Evolutionary conservation across 1,284 basidiomycete genomes (phyloP), one percentile per base, ranked within the genome.

Genomic region (Schizophyllum commune): DNA sequence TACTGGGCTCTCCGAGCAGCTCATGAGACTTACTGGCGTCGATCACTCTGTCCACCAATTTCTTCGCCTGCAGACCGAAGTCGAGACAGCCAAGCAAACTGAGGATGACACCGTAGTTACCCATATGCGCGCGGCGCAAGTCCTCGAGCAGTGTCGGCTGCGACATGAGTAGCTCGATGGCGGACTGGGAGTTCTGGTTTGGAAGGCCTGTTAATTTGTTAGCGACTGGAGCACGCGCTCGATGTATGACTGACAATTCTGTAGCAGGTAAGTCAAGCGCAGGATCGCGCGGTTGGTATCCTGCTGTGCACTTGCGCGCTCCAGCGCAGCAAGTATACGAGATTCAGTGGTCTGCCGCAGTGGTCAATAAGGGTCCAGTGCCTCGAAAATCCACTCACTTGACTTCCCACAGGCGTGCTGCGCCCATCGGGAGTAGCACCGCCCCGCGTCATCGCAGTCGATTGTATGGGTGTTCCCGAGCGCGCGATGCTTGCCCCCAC

Each of bases 71-170:
- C 22, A 87, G 74, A 0, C 95, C 96, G 61, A 90, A 81, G 67
- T 97, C 95, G 52, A 98, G 75, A 65, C 89, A 94, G 9, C 95
- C 94, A 1, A 98, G 79, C 27, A 98, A 80, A 69, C 92, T 94
- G 27, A 97, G 82, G 27, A 98, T 88, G 55, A 96, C 79, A 58
- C 94, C 87, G 70, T 96, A 98, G 67, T 91, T 94, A 55, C 96
- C 96, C 79, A 88, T 84, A 66, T 93, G 84, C 0, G 93, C 93
- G 67, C 88, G 93, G 60, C 93, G 83, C 5, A 98, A 78, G 66
- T 87, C 91, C 61, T 97, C 94, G 47, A 97, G 79, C 1, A 97
- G 77, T 1, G 83, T 75, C 0, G 94, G 90, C 57, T 94, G 86
- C 1, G 84, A 78, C 69, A 94, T 86, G 0, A 98, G 81, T 11